Evolutionary conservation across 2,329 filamentous ascomycete genomes (phyloP).

Genomic region (Macrophomina pseudophaseolina): DNA sequence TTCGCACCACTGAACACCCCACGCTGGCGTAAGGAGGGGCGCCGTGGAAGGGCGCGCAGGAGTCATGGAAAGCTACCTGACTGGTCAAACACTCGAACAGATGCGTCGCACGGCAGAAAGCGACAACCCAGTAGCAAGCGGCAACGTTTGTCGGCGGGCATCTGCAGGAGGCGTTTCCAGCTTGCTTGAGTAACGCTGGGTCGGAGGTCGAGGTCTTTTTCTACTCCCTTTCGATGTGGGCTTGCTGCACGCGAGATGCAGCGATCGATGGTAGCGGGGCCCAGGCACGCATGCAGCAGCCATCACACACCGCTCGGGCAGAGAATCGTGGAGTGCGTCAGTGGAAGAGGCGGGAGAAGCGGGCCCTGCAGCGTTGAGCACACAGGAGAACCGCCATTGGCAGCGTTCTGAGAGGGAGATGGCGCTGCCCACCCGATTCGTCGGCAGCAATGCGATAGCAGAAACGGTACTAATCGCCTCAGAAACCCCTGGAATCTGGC

Average conservation of each 20-base stretch:
- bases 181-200: conserved; percentile 15
- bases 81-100: conserved; percentile 1
- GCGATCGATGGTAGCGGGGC: conserved; percentile 12
- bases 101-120: conserved; percentile 14
- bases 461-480: conserved; percentile 7
- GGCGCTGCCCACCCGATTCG: conserved; percentile 22
- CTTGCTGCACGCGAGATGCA: conserved; percentile 7
- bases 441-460: background rate
- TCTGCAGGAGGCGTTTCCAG: conserved; percentile 16
- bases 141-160: conserved; percentile 9
- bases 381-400: conserved; percentile 19
- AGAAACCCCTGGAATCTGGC: background rate
- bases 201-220: conserved; percentile 5
- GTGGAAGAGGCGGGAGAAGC: conserved; percentile 3
- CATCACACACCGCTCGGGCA: conserved; percentile 13
- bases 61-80: background rate
- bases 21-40: conserved; percentile 10
- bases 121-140: background rate
- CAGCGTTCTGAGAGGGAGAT: conserved; percentile 17
- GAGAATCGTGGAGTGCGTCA: background rate
- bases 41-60: background rate
- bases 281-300: background rate
- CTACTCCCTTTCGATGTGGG: background rate
- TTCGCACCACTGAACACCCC: background rate
- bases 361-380: conserved; percentile 13